phyloP scores from a whole-genome alignment of 169 alveolate genomes.

The Eimeria tenella region DNA sequence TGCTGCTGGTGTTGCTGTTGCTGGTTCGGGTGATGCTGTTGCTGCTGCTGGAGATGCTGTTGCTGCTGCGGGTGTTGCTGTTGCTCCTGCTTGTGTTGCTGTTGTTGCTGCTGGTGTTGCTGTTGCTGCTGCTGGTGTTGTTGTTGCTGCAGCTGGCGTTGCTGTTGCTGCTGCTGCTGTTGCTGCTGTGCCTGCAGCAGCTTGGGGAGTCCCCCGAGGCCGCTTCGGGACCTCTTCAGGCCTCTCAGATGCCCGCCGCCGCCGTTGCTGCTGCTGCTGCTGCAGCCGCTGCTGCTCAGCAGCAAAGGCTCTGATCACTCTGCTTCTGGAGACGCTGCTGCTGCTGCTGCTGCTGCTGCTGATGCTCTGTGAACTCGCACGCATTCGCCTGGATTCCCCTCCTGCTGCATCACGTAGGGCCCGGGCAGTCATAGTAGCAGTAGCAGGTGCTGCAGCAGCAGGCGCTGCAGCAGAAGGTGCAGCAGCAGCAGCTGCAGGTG shows the following conservation, averaged over 20 bases:
- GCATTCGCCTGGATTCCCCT: not conserved
- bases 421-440: not conserved
- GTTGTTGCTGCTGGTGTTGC: no score
- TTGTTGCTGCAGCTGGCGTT: no score
- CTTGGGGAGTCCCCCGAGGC: constrained; percentile 14
- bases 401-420: not conserved
- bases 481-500: not conserved
- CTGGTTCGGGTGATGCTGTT: no score
- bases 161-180: no score
- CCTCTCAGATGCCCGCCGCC: not conserved
- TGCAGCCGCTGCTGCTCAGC: constrained; percentile 45
- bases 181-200: not conserved
- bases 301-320: not conserved
- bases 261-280: constrained; percentile 40
- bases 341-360: constrained; percentile 30
- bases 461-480: not conserved
- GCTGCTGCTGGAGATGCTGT: no score
- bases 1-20: not conserved
- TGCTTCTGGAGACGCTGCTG: constrained; percentile 28
- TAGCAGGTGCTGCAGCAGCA: constrained; percentile 43
- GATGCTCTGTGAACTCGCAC: not conserved
- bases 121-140: no score
- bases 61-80: no score
- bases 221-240: not conserved
- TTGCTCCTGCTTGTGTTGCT: no score